phyloP scores from a whole-genome alignment of 345 rosid genomes.

The Rhizophora apiculata region DNA sequence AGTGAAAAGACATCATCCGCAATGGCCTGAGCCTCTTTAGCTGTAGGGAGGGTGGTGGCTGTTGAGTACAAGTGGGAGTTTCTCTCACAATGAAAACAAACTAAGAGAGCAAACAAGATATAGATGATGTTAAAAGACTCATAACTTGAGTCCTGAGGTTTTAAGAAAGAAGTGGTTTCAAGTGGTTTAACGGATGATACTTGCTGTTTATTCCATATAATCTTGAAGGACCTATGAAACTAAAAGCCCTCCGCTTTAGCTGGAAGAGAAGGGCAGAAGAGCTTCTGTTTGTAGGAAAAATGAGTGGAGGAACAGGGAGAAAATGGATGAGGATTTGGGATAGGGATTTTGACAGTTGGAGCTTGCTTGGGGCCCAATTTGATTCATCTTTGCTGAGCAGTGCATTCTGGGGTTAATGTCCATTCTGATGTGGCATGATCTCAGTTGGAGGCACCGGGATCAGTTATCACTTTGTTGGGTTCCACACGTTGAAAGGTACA shows the following conservation, averaged over 20 bases:
- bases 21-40: constrained; percentile 38
- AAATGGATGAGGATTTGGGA: constrained; percentile 65
- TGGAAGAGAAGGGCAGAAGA: constrained; percentile 13
- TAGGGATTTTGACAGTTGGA: constrained; percentile 58
- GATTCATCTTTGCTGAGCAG: not conserved
- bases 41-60: constrained; percentile 24
- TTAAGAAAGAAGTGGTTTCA: too few species aligned
- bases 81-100: too few species aligned
- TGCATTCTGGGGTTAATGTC: not conserved
- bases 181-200: too few species aligned
- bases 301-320: constrained; percentile 53
- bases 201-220: too few species aligned
- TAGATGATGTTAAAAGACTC: too few species aligned
- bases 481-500: constrained; percentile 15
- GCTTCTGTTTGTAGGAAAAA: constrained; percentile 26
- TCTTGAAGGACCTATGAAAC: too few species aligned
- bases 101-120: too few species aligned
- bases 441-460: not conserved
- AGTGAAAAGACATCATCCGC: constrained; percentile 33
- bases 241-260: not conserved
- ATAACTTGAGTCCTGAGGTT: too few species aligned
- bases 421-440: constrained; percentile 28
- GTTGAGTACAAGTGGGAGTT: not conserved
- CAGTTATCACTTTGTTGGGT: not conserved
- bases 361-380: constrained; percentile 24